Percentiles rank a stretch among this genome's conserved stretches.
Conservation (phyloP, 768 basidiomycete species). For the Tulasnella sp. region DNA sequence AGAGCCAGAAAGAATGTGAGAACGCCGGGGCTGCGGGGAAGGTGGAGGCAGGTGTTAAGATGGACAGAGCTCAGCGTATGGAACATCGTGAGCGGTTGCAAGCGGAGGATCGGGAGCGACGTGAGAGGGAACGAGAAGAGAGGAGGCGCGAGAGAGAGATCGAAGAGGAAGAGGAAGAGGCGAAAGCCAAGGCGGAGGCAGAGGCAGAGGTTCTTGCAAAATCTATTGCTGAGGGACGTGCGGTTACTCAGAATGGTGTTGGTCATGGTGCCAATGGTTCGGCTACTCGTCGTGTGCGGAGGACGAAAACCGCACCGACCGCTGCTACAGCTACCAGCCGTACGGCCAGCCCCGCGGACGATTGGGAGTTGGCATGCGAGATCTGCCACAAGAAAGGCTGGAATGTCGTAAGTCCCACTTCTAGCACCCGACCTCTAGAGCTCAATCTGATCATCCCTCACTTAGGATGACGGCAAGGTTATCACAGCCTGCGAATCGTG, state of each 20-base stretch:
- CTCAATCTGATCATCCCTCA: constrained; percentile 12
- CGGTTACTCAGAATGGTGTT: constrained; percentile 1
- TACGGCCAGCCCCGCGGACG: constrained; percentile 34
- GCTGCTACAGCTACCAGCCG: constrained; percentile 18
- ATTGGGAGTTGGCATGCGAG: constrained; percentile 86
- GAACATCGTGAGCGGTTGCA: constrained; percentile 28
- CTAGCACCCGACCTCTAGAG: constrained; percentile 4
- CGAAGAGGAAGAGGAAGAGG: constrained; percentile 10
- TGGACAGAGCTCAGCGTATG: constrained; percentile 46
- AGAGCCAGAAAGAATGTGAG: constrained; percentile 49
- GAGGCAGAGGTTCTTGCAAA: not conserved
- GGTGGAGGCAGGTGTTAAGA: constrained; percentile 58
- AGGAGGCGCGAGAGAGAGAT: constrained; percentile 27
- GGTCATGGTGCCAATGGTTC: not conserved
- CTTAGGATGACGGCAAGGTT: constrained; percentile 66
- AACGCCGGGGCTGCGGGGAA: constrained; percentile 43
- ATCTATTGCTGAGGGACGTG: not conserved
- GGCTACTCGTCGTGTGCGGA: constrained; percentile 10
- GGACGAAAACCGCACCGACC: constrained; percentile 8
- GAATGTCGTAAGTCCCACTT: constrained; percentile 48
- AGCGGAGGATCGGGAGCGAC: constrained; percentile 13
- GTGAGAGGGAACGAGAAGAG: constrained; percentile 32
- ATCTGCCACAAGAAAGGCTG: constrained; percentile 62
- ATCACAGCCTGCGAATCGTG: constrained; percentile 78
- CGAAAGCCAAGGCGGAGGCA: constrained; percentile 13